Percentiles rank a stretch among this genome's conserved stretches.
Evolutionary conservation across 768 basidiomycete species (phyloP).

Genomic region (Pisolithus sp.): DNA sequence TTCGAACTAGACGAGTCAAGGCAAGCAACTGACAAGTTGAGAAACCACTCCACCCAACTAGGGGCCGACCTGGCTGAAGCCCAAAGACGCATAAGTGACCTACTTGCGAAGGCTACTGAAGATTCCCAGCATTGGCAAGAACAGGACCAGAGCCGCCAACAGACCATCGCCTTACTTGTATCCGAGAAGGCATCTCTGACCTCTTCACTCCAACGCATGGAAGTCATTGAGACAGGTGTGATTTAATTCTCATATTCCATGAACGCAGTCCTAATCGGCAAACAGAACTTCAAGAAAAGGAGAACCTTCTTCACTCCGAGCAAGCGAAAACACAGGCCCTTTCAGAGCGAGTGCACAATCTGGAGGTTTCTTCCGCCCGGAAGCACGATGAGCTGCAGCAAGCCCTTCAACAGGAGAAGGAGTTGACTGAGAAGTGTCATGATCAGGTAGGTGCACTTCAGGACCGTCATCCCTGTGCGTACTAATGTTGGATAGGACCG

Average conservation of each 20-base stretch:
- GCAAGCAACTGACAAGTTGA: slow-evolving; percentile 8
- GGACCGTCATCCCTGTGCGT: background rate
- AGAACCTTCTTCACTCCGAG: slow-evolving; percentile 38
- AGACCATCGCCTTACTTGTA: slow-evolving; percentile 72
- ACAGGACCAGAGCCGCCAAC: slow-evolving; percentile 52
- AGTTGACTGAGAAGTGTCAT: slow-evolving; percentile 30
- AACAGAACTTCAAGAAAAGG: slow-evolving; percentile 41
- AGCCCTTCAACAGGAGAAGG: slow-evolving; percentile 42
- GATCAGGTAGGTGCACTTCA: slow-evolving; percentile 26
- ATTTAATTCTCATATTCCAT: slow-evolving; percentile 1
- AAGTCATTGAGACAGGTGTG: slow-evolving; percentile 57
- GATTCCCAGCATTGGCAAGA: slow-evolving; percentile 19
- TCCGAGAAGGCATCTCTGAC: slow-evolving; percentile 60
- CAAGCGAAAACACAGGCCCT: slow-evolving; percentile 34
- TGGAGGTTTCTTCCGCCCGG: slow-evolving; percentile 35
- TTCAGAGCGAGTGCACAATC: slow-evolving; percentile 34
- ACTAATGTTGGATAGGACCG: slow-evolving; percentile 48
- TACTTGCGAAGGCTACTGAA: slow-evolving; percentile 9
- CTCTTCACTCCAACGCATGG: slow-evolving; percentile 52
- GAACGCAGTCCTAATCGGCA: background rate
- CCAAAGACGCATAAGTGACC: slow-evolving; percentile 13
- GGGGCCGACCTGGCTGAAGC: slow-evolving; percentile 19
- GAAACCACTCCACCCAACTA: slow-evolving; percentile 9
- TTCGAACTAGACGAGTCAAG: slow-evolving; percentile 13
- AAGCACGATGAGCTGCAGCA: slow-evolving; percentile 37